Conservation (phyloP, 148 eudicot genomes). For the Oxyria digyna region DNA sequence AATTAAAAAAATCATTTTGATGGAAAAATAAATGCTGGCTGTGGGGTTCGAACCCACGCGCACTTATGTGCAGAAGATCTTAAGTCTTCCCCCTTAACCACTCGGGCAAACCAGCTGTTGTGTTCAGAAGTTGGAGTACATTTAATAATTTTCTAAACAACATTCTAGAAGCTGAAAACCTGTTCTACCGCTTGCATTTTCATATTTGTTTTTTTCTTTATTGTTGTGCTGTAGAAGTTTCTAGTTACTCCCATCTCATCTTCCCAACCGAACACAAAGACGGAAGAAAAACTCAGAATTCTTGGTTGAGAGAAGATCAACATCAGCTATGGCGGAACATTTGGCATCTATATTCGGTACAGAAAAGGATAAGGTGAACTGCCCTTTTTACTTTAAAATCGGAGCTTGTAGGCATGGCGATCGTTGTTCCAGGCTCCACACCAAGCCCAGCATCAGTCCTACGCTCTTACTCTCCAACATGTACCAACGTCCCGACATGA, state of each 20-base stretch:
- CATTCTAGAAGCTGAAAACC: neutral
- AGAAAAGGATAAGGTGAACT: conserved; percentile 62
- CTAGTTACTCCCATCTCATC: neutral
- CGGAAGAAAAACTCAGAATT: neutral
- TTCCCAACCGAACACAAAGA: conserved; percentile 3
- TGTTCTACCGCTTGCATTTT: neutral
- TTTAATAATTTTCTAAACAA: neutral
- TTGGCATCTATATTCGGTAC: conserved; percentile 59
- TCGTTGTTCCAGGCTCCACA: conserved; percentile 54
- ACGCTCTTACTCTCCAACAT: conserved; percentile 53
- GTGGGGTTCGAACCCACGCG: conserved; percentile 99
- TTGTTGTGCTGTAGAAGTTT: neutral
- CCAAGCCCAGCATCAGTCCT: conserved; percentile 59
- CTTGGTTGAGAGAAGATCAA: conserved; percentile 9
- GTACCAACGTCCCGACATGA: conserved; percentile 71
- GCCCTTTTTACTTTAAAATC: conserved; percentile 70
- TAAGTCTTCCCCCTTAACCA: conserved; percentile 98
- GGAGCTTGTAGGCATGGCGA: conserved; percentile 75
- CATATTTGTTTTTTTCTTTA: no score
- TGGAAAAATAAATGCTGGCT: conserved; percentile 43
- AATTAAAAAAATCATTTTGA: no score
- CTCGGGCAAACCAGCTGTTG: conserved; percentile 90
- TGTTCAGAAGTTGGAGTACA: neutral
- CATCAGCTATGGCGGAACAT: conserved; percentile 67
- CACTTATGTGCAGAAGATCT: conserved; percentile 99